Base-by-base conservation (phyloP, 805 yeast genomes). In the Yarrowia keelungensis region DNA sequence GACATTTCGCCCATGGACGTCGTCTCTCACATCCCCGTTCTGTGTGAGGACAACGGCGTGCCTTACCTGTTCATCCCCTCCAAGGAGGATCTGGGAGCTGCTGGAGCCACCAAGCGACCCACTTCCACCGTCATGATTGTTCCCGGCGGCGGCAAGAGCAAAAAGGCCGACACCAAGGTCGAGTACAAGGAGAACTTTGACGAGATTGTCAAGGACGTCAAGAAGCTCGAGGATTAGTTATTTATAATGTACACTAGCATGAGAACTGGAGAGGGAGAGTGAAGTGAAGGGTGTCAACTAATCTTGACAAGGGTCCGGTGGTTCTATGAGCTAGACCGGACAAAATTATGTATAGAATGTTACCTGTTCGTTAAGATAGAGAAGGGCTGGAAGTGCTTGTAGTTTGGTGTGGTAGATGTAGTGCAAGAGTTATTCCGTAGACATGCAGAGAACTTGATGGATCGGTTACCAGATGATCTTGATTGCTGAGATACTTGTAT, bases 41-140 rank as follows among this genome's bases (percentile, higher is more conserved):
- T 95, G 71, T 95, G 99, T 82, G 99, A 95, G 82, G 99, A 95
- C 79, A 83, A 86, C 72, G 81, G 90, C 59, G 98, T 95, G 62
- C 98, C 98, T 76, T 96, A 83, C 77, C 85, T 94, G 50, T 95
- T 95, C 80, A 87, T 95, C 71, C 99, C 99, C 75, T 92, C 98
- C 64, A 95, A 95, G 82, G 98, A 95, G 83, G 98, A 95, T 78
- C 86, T 95, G 73, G 99, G 99, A 43, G 90, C 97, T 72, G 99
- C 99, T 35, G 98, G 98, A 77, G 97, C 98, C 71, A 95, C 99
- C 69, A 95, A 95, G 84, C 90, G 99, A 85, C 98, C 99, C 74
- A 95, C 99, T 46, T 92, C 98, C 46, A 93, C 97, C 79, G 97
- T 95, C 39, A 91, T 95, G 92, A 86, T 95, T 74, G 95, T 93